A percentile compares a stretch with the other conserved stretches of the same genome.
Conservation (phyloP, 2,329 filamentous ascomycete genomes). For the Aureobasidium subglaciale region DNA sequence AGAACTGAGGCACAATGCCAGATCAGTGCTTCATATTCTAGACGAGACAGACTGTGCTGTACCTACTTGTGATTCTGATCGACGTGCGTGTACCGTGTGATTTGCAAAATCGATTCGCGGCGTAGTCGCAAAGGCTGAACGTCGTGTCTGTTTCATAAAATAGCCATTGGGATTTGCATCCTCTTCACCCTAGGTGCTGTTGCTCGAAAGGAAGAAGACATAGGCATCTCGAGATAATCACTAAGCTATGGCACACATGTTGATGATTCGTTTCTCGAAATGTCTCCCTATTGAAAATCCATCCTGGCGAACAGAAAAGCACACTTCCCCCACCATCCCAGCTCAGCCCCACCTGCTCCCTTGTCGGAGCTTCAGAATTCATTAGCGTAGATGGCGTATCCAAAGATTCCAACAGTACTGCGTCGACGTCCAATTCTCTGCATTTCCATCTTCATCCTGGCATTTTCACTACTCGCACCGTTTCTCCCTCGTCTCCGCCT, state of each 20-base stretch:
- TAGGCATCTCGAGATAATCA: no score
- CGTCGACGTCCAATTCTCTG: constrained; percentile 11
- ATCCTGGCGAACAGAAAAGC: background rate
- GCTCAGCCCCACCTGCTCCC: constrained; percentile 11
- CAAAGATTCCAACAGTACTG: background rate
- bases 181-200: no score
- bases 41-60: no score
- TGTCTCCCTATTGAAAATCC: no score
- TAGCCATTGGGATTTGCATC: no score
- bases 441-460: constrained; percentile 34
- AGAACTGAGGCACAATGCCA: background rate
- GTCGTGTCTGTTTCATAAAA: background rate
- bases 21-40: no score
- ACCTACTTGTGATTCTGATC: no score
- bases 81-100: background rate
- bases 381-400: constrained; percentile 10
- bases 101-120: background rate
- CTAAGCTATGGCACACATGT: no score
- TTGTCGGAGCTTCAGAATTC: constrained; percentile 11
- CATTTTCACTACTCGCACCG: constrained; percentile 34
- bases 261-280: no score
- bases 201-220: no score
- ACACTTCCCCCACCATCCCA: background rate
- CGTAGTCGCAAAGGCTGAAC: background rate
- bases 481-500: constrained; percentile 37